Conservation (phyloP, 345 rosid genomes). For the Raphanus raphanistrum region DNA sequence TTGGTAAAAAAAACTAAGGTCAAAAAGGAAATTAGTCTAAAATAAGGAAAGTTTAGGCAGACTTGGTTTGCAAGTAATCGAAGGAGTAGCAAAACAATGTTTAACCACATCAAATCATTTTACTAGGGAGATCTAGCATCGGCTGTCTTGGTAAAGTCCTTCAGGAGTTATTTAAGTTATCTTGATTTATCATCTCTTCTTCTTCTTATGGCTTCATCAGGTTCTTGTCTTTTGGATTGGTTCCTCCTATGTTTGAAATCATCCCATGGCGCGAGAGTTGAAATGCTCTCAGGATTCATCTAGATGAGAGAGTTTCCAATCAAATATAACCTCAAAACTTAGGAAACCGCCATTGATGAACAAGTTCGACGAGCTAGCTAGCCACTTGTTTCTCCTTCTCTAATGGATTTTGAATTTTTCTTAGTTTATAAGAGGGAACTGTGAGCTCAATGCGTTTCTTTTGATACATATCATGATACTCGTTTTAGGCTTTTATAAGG, state of each 20-base stretch:
- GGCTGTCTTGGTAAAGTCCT: no score
- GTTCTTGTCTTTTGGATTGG: no score
- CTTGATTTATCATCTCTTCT: no score
- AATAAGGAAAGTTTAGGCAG: background rate
- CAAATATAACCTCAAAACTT: constrained; percentile 43
- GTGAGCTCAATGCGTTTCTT: constrained; percentile 4
- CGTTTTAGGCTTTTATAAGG: constrained; percentile 4
- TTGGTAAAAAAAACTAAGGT: background rate
- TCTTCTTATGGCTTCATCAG: no score
- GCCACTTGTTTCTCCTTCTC: constrained; percentile 36
- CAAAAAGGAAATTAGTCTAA: background rate
- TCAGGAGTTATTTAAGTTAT: no score
- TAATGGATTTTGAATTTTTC: constrained; percentile 30
- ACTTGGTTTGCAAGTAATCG: background rate
- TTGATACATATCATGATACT: constrained; percentile 25
- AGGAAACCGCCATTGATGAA: constrained; percentile 52
- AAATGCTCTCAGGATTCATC: constrained; percentile 13
- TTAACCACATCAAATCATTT: background rate
- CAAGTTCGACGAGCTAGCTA: constrained; percentile 17
- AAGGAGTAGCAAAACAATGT: background rate
- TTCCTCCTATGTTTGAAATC: no score
- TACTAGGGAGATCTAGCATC: no score
- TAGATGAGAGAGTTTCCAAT: constrained; percentile 13
- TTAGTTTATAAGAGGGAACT: constrained; percentile 26
- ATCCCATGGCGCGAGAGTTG: no score